Percentiles rank a stretch among this genome's conserved stretches.
Evolutionary conservation across 2,329 filamentous ascomycete species (phyloP).

Genomic region (Amauroascus niger): DNA sequence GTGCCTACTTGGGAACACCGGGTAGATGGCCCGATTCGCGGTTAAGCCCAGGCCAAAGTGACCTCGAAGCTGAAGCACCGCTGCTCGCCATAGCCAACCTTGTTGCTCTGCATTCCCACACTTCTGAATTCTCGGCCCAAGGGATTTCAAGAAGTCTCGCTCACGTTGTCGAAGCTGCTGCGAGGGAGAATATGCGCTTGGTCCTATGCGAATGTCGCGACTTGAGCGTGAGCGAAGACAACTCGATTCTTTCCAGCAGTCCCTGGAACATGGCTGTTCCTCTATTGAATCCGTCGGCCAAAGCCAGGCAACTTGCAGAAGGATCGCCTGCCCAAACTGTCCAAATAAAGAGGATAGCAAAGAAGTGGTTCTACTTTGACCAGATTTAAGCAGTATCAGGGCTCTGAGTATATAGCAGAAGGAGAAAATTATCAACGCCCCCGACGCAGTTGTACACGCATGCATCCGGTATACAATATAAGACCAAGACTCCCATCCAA

Average conservation of each 20-base stretch:
- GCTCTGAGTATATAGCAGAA: not conserved
- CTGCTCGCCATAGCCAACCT: constrained; percentile 36
- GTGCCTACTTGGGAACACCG: constrained; percentile 53
- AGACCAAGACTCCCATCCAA: constrained; percentile 13
- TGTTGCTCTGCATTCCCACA: constrained; percentile 34
- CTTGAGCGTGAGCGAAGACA: constrained; percentile 21
- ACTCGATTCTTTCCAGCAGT: constrained; percentile 26
- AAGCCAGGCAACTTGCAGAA: constrained; percentile 41
- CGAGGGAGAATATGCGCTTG: constrained; percentile 25
- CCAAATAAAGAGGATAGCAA: constrained; percentile 47
- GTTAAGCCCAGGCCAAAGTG: not conserved
- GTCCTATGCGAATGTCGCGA: constrained; percentile 36
- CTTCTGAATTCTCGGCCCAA: constrained; percentile 41
- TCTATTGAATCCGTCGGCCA: constrained; percentile 47
- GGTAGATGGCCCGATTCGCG: not conserved
- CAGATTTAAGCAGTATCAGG: constrained; percentile 24
- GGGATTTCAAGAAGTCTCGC: constrained; percentile 40
- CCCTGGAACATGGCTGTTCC: constrained; percentile 48
- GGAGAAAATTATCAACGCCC: not conserved
- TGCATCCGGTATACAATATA: not conserved
- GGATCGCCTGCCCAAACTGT: constrained; percentile 51
- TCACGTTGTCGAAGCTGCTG: constrained; percentile 31
- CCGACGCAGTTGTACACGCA: not conserved
- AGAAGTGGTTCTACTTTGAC: constrained; percentile 56
- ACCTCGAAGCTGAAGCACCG: constrained; percentile 14